These are phyloP conservation scores for Arxiozyma telluris DNA, from an alignment of 1,139 yeast species.

Conservation along the genomic window DNA sequence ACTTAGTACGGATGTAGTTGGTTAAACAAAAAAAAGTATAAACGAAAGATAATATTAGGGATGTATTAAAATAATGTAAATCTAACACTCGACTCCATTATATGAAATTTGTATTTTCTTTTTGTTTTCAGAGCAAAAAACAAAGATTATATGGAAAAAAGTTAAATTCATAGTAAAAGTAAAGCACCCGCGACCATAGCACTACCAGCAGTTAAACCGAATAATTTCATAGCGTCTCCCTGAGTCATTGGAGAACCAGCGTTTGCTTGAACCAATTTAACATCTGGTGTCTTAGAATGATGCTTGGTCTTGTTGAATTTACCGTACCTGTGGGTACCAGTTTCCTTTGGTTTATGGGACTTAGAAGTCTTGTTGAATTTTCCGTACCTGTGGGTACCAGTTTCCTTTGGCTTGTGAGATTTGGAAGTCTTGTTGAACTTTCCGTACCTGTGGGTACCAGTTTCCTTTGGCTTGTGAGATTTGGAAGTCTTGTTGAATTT, in stretches of 20 bases:
- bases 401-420: slow-evolving; percentile 19
- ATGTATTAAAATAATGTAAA: background rate
- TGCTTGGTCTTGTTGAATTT: slow-evolving; percentile 39
- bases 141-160: background rate
- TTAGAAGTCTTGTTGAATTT: slow-evolving; percentile 43
- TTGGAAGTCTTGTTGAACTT: slow-evolving; percentile 41
- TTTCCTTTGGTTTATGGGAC: slow-evolving; percentile 18
- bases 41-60: background rate
- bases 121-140: background rate
- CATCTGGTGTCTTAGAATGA: slow-evolving; percentile 20
- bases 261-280: slow-evolving; percentile 17
- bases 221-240: slow-evolving; percentile 18
- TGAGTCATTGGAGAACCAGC: slow-evolving; percentile 28
- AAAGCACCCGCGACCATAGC: slow-evolving; percentile 35
- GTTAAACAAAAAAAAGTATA: too few relatives aligned
- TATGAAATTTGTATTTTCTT: too few relatives aligned
- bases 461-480: slow-evolving; percentile 18
- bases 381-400: slow-evolving; percentile 40
- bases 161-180: slow-evolving; percentile 22
- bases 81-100: too few relatives aligned
- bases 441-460: slow-evolving; percentile 42
- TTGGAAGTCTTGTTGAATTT: slow-evolving; percentile 43
- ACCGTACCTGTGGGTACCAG: slow-evolving; percentile 29
- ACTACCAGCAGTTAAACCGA: slow-evolving; percentile 32
- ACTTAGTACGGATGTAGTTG: background rate